A percentile compares a stretch with the other conserved stretches of the same genome.
phyloP scores from a whole-genome alignment of 148 eudicot genomes.

The Simmondsia chinensis region DNA sequence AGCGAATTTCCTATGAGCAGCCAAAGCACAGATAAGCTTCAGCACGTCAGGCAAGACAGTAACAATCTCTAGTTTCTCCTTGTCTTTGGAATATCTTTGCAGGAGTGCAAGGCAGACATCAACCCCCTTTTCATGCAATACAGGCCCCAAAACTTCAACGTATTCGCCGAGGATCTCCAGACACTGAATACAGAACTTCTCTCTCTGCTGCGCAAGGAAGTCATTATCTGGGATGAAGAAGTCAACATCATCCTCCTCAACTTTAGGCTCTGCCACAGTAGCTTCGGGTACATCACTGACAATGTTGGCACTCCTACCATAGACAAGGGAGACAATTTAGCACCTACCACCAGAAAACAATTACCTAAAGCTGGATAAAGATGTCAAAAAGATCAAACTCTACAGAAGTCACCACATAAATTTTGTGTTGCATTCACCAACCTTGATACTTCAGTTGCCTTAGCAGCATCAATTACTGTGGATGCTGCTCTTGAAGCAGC shows the following conservation, averaged over 20 bases:
- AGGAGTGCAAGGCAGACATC: constrained; percentile 83
- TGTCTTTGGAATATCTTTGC: constrained; percentile 42
- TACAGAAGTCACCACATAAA: neutral
- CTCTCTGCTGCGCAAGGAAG: constrained; percentile 58
- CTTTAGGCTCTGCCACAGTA: constrained; percentile 37
- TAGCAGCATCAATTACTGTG: constrained; percentile 92
- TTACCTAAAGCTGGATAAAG: too few species aligned
- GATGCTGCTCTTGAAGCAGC: constrained; percentile 90
- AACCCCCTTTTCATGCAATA: constrained; percentile 92
- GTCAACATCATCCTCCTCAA: constrained; percentile 49
- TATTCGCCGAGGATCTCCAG: constrained; percentile 86
- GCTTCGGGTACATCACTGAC: constrained; percentile 23
- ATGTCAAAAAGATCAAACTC: too few species aligned
- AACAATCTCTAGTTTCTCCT: constrained; percentile 34
- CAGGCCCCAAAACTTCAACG: constrained; percentile 94
- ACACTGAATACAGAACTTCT: constrained; percentile 85
- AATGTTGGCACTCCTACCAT: constrained; percentile 36
- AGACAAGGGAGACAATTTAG: constrained; percentile 17
- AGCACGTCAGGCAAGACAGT: constrained; percentile 74
- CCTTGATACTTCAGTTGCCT: constrained; percentile 72
- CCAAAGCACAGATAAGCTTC: constrained; percentile 79
- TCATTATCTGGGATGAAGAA: constrained; percentile 55
- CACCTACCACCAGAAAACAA: constrained; percentile 5
- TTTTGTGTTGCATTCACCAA: constrained; percentile 13
- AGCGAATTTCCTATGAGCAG: constrained; percentile 96